phyloP scores from a whole-genome alignment of 495 filamentous ascomycete species.

The Darksidea phi region DNA sequence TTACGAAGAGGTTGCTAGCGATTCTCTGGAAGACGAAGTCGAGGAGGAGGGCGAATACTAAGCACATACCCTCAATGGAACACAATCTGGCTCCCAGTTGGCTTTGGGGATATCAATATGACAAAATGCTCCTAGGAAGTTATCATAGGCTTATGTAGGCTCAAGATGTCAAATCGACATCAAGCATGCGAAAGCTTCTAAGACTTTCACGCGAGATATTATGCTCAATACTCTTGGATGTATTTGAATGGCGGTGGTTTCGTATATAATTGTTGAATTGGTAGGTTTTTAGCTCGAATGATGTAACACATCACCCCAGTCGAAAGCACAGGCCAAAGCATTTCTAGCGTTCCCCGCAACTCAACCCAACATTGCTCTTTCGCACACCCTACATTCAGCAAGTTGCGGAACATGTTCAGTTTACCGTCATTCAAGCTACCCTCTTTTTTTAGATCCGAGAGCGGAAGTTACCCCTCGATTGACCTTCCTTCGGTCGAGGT shows the following conservation, averaged over 20 bases:
- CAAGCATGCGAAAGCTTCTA: not conserved
- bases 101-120: not conserved
- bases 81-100: conserved; percentile 3
- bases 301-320: not conserved
- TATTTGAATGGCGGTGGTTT: too few relatives aligned
- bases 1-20: conserved; percentile 86
- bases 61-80: conserved; percentile 28
- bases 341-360: not conserved
- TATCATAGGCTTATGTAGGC: not conserved
- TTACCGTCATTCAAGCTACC: conserved; percentile 32
- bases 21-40: conserved; percentile 64
- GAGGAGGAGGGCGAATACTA: conserved; percentile 69
- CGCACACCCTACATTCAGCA: not conserved
- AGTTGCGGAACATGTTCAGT: conserved; percentile 17
- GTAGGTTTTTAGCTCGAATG: not conserved
- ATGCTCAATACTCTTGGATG: too few relatives aligned
- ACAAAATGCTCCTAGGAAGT: not conserved
- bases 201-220: too few relatives aligned
- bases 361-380: not conserved
- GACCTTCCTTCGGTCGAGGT: conserved; percentile 67
- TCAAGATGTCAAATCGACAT: not conserved
- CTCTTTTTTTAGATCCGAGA: not conserved
- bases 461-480: conserved; percentile 47
- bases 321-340: too few relatives aligned
- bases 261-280: too few relatives aligned